Conservation (phyloP, 2,329 filamentous ascomycete species). For the Colletotrichum sp. region DNA sequence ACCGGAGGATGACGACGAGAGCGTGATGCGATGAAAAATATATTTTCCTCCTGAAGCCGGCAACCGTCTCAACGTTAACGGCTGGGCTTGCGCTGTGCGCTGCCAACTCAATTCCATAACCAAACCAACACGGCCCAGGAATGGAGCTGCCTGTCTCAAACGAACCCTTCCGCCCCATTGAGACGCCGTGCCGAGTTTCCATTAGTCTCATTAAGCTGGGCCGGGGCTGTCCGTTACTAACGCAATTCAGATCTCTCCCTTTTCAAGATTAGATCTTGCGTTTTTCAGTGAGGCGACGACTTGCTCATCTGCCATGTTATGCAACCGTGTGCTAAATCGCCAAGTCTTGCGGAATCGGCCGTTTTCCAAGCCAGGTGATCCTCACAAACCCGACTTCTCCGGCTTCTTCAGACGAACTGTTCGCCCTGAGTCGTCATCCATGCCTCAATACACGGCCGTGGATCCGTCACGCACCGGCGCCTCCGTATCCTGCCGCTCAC, state of each 20-base stretch:
- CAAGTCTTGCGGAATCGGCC: not conserved
- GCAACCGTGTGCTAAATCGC: not conserved
- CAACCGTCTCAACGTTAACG: not conserved
- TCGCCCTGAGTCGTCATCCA: not conserved
- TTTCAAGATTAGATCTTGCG: not conserved
- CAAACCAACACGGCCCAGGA: not conserved
- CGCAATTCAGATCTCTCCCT: not conserved
- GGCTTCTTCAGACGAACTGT: constrained; percentile 8
- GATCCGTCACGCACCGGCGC: not conserved
- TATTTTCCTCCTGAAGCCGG: not conserved
- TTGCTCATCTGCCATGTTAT: not conserved
- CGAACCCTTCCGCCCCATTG: not conserved
- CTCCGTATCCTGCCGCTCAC: not conserved
- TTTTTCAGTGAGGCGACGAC: not conserved
- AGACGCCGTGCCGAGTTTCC: not conserved
- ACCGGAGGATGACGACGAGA: not conserved
- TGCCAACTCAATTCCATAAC: not conserved
- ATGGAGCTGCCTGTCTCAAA: constrained; percentile 1
- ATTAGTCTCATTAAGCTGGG: not conserved
- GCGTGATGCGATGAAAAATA: not conserved
- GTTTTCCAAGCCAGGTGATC: not conserved
- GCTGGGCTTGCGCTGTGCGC: not conserved
- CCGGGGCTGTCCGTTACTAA: not conserved
- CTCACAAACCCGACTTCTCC: not conserved
- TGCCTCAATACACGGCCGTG: not conserved